phyloP scores from a whole-genome alignment of 1,284 basidiomycete genomes.

The Retiboletus flavoniger region DNA sequence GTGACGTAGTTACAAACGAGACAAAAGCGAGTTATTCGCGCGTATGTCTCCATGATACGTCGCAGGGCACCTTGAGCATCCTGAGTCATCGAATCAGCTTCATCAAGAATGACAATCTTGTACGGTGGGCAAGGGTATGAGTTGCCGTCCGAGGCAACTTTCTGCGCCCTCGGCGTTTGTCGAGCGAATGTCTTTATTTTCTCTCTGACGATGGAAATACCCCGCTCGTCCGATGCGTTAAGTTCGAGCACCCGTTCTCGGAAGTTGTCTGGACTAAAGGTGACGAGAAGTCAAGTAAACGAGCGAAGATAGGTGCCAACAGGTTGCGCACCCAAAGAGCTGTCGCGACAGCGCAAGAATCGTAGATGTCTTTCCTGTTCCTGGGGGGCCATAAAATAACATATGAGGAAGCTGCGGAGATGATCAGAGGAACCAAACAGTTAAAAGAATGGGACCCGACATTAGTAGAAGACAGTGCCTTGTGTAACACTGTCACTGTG shows the following conservation, averaged over 20 bases:
- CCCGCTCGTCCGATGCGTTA: conserved; percentile 99
- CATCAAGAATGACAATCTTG: conserved; percentile 98
- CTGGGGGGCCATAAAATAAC: conserved; percentile 99
- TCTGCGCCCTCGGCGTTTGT: conserved; percentile 84
- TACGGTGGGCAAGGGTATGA: conserved; percentile 95
- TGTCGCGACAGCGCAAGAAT: conserved; percentile 94
- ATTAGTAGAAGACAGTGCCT: conserved; percentile 91
- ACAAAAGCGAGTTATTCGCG: conserved; percentile 96
- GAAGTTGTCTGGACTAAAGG: conserved; percentile 86
- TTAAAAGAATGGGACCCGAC: conserved; percentile 44
- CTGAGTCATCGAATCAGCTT: conserved; percentile 99
- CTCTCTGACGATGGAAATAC: conserved; percentile 94
- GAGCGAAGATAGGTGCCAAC: background rate
- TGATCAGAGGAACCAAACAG: conserved; percentile 7
- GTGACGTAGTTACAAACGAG: conserved; percentile 99
- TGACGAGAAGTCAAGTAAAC: conserved; percentile 1
- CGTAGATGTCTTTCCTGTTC: conserved; percentile 98
- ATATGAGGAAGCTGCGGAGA: conserved; percentile 90
- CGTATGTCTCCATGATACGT: conserved; percentile 98
- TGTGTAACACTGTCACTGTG: conserved; percentile 88
- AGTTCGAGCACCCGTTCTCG: conserved; percentile 91
- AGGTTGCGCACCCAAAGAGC: conserved; percentile 78
- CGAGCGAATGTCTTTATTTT: conserved; percentile 99
- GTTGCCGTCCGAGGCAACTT: conserved; percentile 74
- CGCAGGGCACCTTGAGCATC: conserved; percentile 95